Conservation (phyloP, 2,329 filamentous ascomycete species). For the Venturia nashicola region DNA sequence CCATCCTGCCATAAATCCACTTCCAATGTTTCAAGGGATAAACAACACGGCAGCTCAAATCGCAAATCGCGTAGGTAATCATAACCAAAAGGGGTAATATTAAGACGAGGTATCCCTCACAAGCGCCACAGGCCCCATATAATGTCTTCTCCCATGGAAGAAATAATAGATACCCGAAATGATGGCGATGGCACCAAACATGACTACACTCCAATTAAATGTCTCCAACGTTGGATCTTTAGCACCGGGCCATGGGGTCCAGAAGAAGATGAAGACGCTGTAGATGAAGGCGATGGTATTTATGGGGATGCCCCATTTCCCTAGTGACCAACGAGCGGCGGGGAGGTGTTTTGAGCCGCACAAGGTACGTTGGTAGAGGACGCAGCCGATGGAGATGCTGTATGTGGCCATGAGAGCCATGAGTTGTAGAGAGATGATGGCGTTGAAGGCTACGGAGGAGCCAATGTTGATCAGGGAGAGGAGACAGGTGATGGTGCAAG, state of each 20-base stretch:
- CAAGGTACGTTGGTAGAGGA: slow-evolving; percentile 18
- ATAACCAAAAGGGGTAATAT: not conserved
- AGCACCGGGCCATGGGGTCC: slow-evolving; percentile 23
- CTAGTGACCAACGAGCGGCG: slow-evolving; percentile 24
- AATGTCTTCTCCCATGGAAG: slow-evolving; percentile 4
- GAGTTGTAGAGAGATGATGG: slow-evolving; percentile 24
- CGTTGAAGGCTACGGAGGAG: slow-evolving; percentile 27
- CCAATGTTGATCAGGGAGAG: slow-evolving; percentile 31
- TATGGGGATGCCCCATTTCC: slow-evolving; percentile 23
- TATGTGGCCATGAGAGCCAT: slow-evolving; percentile 21
- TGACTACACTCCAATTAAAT: slow-evolving; percentile 14
- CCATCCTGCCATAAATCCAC: no score
- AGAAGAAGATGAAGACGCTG: slow-evolving; percentile 23
- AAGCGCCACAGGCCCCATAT: slow-evolving; percentile 9
- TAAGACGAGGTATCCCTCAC: not conserved
- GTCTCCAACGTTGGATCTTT: slow-evolving; percentile 11
- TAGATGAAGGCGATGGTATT: slow-evolving; percentile 26
- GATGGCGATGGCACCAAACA: slow-evolving; percentile 11
- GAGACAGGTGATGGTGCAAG: slow-evolving; percentile 19
- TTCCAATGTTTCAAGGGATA: no score
- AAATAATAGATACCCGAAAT: slow-evolving; percentile 9
- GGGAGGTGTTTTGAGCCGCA: slow-evolving; percentile 15
- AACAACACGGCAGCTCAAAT: no score
- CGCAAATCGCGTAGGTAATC: not conserved
- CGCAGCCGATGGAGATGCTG: slow-evolving; percentile 20